Percentiles rank a stretch among this genome's conserved stretches.
These are phyloP conservation scores for Marasmius sp. DNA, from an alignment of 1,284 basidiomycete genomes.

Conservation along the genomic window DNA sequence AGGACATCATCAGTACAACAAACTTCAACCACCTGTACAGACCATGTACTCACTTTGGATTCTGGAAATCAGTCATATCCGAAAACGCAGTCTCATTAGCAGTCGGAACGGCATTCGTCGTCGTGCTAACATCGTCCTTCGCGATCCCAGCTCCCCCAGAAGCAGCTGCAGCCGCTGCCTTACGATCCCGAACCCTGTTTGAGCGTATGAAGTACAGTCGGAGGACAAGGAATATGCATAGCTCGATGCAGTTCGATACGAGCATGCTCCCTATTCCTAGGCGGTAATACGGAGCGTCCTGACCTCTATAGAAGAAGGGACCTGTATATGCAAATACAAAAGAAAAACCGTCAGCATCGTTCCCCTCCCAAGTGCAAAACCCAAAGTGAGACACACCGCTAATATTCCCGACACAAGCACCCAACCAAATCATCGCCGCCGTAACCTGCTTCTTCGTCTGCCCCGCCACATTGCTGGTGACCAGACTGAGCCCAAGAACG, in stretches of 20 bases:
- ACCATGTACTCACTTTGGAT: conserved; percentile 13
- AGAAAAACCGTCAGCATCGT: background rate
- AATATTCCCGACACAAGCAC: conserved; percentile 21
- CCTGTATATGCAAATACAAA: background rate
- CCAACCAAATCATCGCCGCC: conserved; percentile 20
- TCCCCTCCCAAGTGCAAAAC: background rate
- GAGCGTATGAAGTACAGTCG: conserved; percentile 12
- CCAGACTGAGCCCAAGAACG: conserved; percentile 19
- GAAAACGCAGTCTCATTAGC: conserved; percentile 16
- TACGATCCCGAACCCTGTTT: conserved; percentile 1
- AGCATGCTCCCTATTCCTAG: conserved; percentile 21
- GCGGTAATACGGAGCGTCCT: conserved; percentile 17
- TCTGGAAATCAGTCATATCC: conserved; percentile 18
- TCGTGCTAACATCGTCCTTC: too few species aligned
- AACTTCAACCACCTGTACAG: background rate
- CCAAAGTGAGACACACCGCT: conserved; percentile 9
- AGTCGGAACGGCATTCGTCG: background rate
- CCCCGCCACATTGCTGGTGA: conserved; percentile 20
- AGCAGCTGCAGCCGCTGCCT: too few species aligned
- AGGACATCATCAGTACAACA: background rate
- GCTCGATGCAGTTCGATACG: conserved; percentile 19
- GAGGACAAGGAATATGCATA: conserved; percentile 15
- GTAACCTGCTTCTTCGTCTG: conserved; percentile 24
- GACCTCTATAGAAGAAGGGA: conserved; percentile 19
- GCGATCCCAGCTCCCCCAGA: too few species aligned